A percentile compares a stretch with the other conserved stretches of the same genome.
Conservation (phyloP, 2,329 filamentous ascomycete species). For the Ophiocordyceps camponoti-floridani region DNA sequence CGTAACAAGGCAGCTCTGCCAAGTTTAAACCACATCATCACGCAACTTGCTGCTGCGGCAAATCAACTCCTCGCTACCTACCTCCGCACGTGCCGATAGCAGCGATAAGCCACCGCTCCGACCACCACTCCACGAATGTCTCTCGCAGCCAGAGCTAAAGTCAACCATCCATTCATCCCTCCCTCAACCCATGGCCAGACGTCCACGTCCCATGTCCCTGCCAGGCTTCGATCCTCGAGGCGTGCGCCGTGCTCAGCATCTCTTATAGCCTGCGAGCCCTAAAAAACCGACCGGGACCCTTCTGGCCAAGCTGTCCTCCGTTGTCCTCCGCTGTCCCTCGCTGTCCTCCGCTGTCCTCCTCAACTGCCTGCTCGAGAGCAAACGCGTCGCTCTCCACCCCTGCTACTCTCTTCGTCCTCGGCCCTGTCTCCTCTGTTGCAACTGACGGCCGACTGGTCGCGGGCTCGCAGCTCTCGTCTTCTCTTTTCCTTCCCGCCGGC, state of each 20-base stretch:
- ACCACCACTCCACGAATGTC: neutral
- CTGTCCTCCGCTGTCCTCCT: too few species aligned
- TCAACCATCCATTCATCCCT: neutral
- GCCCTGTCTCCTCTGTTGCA: too few species aligned
- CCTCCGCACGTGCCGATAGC: neutral
- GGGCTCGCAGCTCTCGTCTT: neutral
- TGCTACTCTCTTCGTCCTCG: neutral
- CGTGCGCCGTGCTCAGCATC: constrained; percentile 1
- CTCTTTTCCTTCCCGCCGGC: constrained; percentile 9
- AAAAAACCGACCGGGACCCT: neutral
- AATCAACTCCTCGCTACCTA: too few species aligned
- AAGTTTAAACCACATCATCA: too few species aligned
- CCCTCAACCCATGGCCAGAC: neutral
- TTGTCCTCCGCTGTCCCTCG: too few species aligned
- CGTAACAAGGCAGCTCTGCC: too few species aligned
- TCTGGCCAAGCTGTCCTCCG: constrained; percentile 1
- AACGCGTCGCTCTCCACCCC: neutral
- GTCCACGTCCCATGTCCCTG: neutral
- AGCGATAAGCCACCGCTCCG: neutral
- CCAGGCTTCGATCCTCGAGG: neutral
- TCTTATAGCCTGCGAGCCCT: neutral
- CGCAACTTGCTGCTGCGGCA: too few species aligned
- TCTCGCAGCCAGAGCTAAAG: neutral
- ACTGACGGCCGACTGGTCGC: too few species aligned
- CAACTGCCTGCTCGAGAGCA: too few species aligned